These are phyloP conservation scores for Salix caprea DNA, from an alignment of 345 rosid genomes.

Conservation along the genomic window DNA sequence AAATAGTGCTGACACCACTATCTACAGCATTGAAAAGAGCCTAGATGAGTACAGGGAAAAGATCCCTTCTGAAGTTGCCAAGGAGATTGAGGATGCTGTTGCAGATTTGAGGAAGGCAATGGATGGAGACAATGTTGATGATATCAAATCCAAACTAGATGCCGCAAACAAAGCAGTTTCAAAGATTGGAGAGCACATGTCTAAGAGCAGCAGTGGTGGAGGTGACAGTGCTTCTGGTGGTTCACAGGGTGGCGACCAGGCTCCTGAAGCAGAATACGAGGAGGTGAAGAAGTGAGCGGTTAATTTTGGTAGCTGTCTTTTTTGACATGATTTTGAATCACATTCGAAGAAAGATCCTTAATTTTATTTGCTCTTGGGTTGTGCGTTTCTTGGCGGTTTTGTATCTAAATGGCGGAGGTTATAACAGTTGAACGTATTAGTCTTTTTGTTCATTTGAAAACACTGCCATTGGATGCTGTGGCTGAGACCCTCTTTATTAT, in stretches of 20 bases:
- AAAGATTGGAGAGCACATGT: slow-evolving; percentile 36
- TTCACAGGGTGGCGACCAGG: slow-evolving; percentile 22
- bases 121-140: slow-evolving; percentile 23
- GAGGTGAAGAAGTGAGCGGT: slow-evolving; percentile 32
- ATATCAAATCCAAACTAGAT: slow-evolving; percentile 28
- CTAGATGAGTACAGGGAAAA: slow-evolving; percentile 31
- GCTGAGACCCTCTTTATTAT: neutral
- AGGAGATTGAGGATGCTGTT: slow-evolving; percentile 30
- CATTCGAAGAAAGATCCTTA: neutral
- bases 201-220: slow-evolving; percentile 22
- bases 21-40: slow-evolving; percentile 34
- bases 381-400: slow-evolving; percentile 3
- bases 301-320: neutral
- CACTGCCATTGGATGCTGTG: neutral
- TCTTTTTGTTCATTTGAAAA: slow-evolving; percentile 2
- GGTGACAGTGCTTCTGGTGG: slow-evolving; percentile 19
- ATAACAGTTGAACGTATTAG: neutral
- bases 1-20: slow-evolving; percentile 31
- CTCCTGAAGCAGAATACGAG: slow-evolving; percentile 36
- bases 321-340: neutral
- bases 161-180: slow-evolving; percentile 35
- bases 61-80: slow-evolving; percentile 27
- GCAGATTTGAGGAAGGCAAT: slow-evolving; percentile 28
- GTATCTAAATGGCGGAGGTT: slow-evolving; percentile 15
- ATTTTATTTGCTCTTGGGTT: neutral